These are phyloP conservation scores for Clathrospora elynae DNA, from an alignment of 2,329 filamentous ascomycete genomes.

Conservation along the genomic window DNA sequence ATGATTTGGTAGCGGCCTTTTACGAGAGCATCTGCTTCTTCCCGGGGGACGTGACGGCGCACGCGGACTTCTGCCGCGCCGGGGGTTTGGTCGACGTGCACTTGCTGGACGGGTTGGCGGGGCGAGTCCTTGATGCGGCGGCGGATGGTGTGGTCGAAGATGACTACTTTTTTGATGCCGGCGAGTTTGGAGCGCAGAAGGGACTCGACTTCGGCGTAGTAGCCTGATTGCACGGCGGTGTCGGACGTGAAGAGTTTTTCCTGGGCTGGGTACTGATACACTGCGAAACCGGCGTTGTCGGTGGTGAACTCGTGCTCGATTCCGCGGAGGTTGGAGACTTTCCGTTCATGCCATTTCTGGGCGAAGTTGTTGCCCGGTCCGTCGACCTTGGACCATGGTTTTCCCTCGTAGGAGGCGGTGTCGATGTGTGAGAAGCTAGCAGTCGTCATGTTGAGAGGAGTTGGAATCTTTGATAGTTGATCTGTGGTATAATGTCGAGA, in stretches of 20 bases:
- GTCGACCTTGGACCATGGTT: slow-evolving; percentile 70
- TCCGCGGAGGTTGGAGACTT: slow-evolving; percentile 63
- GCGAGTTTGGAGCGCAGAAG: slow-evolving; percentile 61
- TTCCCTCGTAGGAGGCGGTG: slow-evolving; percentile 55
- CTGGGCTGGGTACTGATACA: slow-evolving; percentile 58
- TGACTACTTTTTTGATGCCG: slow-evolving; percentile 64
- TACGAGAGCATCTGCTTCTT: slow-evolving; percentile 63
- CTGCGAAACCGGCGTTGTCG: slow-evolving; percentile 64
- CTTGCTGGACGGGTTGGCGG: slow-evolving; percentile 69
- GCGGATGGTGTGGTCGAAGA: slow-evolving; percentile 76
- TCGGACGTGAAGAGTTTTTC: slow-evolving; percentile 64
- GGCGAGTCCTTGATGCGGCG: slow-evolving; percentile 59
- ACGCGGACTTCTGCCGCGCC: slow-evolving; percentile 65
- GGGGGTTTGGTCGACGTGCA: slow-evolving; percentile 75
- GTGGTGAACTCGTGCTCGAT: slow-evolving; percentile 58
- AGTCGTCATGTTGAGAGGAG: slow-evolving; percentile 58
- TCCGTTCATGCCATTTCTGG: slow-evolving; percentile 52
- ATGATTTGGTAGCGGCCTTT: slow-evolving; percentile 68
- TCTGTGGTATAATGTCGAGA: background rate
- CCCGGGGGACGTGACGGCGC: slow-evolving; percentile 61
- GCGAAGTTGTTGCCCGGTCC: slow-evolving; percentile 61
- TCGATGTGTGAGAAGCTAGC: slow-evolving; percentile 67
- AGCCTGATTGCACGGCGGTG: slow-evolving; percentile 58
- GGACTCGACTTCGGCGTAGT: slow-evolving; percentile 66
- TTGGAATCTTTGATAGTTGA: background rate